Evolutionary conservation across 768 basidiomycete genomes (phyloP), one percentile per base, ranked within the genome.

Genomic region (Strobilomyces dryophilus): DNA sequence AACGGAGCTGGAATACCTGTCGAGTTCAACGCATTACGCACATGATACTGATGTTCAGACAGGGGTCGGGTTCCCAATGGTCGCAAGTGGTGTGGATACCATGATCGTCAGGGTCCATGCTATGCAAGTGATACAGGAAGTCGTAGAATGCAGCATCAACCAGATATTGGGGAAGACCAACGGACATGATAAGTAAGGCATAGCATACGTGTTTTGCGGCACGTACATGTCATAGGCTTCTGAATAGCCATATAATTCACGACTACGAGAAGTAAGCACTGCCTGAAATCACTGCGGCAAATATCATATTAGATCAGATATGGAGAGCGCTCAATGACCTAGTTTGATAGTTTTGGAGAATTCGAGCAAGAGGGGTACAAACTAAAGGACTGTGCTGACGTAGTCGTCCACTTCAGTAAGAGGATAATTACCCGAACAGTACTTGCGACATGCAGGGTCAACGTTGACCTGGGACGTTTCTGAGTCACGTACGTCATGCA

Each of bases 221-320:
- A 63, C 62, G 46, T 45, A 81, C 86, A 88, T 85, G 66, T 89
- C 87, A 26, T 82, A 75, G 5, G 86, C 73, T 62, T 84, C 76
- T 9, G 73, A 76, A 63, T 87, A 88, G 52, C 77, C 74, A 9
- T 91, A 91, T n/a, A 92, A 67, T 71, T 95, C 92, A 58, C 95
- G 93, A 65, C 86, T 87, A 47, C 15, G 10, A 18, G 35, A 41
- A 26, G 31, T 45, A 24, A 57, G 55, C 26, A 44, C 20, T 2
- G 17, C 5, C 24, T 29, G 26, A 34, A 20, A 15, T 14, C 3
- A 35, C 11, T 17, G 27, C n/a, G 11, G 27, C 7, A 5, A 1
- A 26, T 32, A 15, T 14, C 8, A 37, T 24, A 14, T 21, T 11
- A 5, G n/a, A 70, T 24, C 24, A 24, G 24, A 24, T 24, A 24